Evolutionary conservation across 805 yeast genomes (phyloP), one percentile per base, ranked within the genome.

Genomic region (Cyberlindnera petersonii): DNA sequence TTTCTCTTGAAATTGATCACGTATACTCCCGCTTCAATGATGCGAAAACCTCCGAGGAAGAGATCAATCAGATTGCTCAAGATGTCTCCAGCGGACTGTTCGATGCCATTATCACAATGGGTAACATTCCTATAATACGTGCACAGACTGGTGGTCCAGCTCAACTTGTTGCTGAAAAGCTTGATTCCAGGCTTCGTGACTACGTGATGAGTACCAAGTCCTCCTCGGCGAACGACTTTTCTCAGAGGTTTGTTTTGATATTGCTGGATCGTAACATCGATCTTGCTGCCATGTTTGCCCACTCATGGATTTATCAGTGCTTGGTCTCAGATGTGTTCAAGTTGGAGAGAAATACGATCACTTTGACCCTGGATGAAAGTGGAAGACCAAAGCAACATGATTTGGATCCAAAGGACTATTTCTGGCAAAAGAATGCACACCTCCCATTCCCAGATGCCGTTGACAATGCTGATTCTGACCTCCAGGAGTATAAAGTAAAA

Each of bases 361-460:
- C n/a, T n/a, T n/a, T n/a, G n/a, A n/a, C 79, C 16, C 68, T 88
- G 24, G 68, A 69, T n/a, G 29, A 64, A 66, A 20, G 59, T 60
- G 13, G 62, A 61, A 31, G 62, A 66, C 21, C 63, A 26, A 81
- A 81, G 49, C 73, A 77, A 45, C 84, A 82, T 59, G 98, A 93
- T 58, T 73, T 93, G 31, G 98, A 91, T 53, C 96, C 96, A 21
- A 75, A 77, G 41, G 99, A 93, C 66, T 86, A 85, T 58, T 93
- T 93, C 64, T 93, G 98, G 98, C 66, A 64, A 46, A 71, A 73
- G 45, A 89, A 93, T 63, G 72, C 95, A 10, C 82, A 82, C 35
- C 66, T 86, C 41, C 98, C 98, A 26, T 93, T 93, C 69, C 98
- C 98, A 1, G 97, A 91, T 58, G 98, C 94, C n/a, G 98, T 95